These are phyloP conservation scores for Clarkia xantiana DNA, from an alignment of 345 rosid genomes.

Conservation along the genomic window DNA sequence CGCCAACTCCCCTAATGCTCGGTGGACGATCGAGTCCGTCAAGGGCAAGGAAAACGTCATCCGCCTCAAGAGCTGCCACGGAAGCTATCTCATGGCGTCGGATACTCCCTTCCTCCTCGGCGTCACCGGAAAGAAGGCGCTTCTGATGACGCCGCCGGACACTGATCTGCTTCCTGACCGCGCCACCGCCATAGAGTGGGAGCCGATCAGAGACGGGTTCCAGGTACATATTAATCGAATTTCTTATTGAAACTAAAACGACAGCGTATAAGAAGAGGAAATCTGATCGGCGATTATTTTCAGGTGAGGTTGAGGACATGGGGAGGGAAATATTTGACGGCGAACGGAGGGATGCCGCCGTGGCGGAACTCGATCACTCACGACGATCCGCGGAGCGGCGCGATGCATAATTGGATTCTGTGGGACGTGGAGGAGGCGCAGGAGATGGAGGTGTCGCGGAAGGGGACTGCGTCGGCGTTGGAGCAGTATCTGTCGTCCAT, in stretches of 20 bases:
- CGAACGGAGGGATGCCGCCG: constrained; percentile 80
- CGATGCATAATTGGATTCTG: constrained; percentile 56
- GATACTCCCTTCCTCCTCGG: constrained; percentile 24
- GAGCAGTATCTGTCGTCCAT: constrained; percentile 38
- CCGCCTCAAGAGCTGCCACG: constrained; percentile 23
- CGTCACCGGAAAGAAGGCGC: constrained; percentile 21
- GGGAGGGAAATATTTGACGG: constrained; percentile 64
- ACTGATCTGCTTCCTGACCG: constrained; percentile 6
- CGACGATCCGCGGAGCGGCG: constrained; percentile 50
- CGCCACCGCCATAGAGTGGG: constrained; percentile 15
- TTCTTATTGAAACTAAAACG: neutral
- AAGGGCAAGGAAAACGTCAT: constrained; percentile 4
- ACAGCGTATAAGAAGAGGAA: constrained; percentile 13
- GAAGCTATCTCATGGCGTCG: constrained; percentile 30
- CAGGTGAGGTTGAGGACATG: constrained; percentile 45
- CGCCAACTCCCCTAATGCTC: constrained; percentile 7
- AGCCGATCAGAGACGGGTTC: constrained; percentile 14
- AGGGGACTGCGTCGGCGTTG: constrained; percentile 22
- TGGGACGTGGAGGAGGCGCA: constrained; percentile 61
- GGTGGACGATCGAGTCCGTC: constrained; percentile 19
- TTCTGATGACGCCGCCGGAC: constrained; percentile 13
- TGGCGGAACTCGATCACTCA: constrained; percentile 89
- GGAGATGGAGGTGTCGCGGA: constrained; percentile 20
- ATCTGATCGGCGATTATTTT: constrained; percentile 21
- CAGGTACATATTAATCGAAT: neutral